These are phyloP conservation scores for Phytophthora macrochlamydospora DNA, from an alignment of 352 stramenopile genomes.

Conservation along the genomic window DNA sequence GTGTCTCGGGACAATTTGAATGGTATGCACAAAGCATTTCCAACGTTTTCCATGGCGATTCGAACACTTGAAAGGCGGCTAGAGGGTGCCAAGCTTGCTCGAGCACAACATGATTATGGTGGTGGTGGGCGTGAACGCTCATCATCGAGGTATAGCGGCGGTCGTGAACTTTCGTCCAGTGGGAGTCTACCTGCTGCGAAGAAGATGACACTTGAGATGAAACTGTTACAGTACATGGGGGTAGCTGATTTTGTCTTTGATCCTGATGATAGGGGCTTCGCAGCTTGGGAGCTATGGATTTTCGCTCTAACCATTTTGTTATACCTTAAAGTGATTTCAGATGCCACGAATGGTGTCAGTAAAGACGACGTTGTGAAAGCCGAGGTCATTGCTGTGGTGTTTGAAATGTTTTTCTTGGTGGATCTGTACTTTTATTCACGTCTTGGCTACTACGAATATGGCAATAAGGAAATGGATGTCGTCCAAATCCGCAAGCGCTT, in stretches of 20 bases:
- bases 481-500: conserved; percentile 44
- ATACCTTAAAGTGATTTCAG: conserved; percentile 44
- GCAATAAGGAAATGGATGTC: conserved; percentile 73
- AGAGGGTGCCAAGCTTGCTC: conserved; percentile 48
- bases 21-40: conserved; percentile 64
- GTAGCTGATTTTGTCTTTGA: conserved; percentile 47
- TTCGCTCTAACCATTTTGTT: conserved; percentile 34
- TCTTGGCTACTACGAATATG: conserved; percentile 66
- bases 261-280: conserved; percentile 33
- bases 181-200: not conserved
- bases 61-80: conserved; percentile 62
- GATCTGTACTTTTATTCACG: conserved; percentile 57
- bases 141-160: not conserved
- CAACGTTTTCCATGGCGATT: conserved; percentile 64
- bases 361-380: conserved; percentile 3
- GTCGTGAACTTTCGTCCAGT: conserved; percentile 8
- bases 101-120: conserved; percentile 35
- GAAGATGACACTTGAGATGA: conserved; percentile 32
- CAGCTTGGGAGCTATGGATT: conserved; percentile 38
- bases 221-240: conserved; percentile 34
- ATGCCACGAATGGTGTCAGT: conserved; percentile 36
- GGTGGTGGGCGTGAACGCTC: conserved; percentile 10
- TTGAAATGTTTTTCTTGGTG: conserved; percentile 48
- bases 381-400: conserved; percentile 35
- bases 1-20: conserved; percentile 57